Evolutionary conservation across 495 filamentous ascomycete genomes (phyloP), one percentile per base, ranked within the genome.

Genomic region (Hypoxylon fuscum): DNA sequence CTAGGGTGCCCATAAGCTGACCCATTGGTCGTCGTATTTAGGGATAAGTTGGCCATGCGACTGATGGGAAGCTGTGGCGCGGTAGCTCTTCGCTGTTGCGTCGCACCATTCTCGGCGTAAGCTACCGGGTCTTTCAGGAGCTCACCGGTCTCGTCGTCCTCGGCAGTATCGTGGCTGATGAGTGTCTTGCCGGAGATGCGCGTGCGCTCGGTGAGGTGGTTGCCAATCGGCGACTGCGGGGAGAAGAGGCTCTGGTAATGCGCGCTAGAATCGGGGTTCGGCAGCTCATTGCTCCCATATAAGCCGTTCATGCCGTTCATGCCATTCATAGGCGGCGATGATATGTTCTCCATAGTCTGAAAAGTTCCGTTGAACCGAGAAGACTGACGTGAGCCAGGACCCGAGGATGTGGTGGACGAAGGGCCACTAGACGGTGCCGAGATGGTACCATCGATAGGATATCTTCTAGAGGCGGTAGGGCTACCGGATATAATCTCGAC

Each of bases 81-180:
- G 10, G 91, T 93, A 6, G 88, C 81, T 25, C 91, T 85, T 21
- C 91, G 88, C 43, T 81, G 73, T 38, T 78, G 71, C 4, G 81
- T 73, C 25, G 88, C 79, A 8, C 89, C 91, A 66, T 88, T 93
- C 55, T 92, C 88, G 3, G 89, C 92, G 73, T 91, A 96, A 0
- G 88, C 90, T 29, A 95, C 84, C 1, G 92, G 88, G 69, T 96
- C 90, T 51, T 92, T 91, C 8, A 96, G 79, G 9, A 96, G 76
- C 68, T 93, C 88, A 5, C 89, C 88, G 0, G 91, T 93, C 68
- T 96, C 93, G 63, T 96, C 92, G 54, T 89, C 83, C 46, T 92
- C 91, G 7, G 85, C 81, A 10, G 82, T 74, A 68, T 96, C 91
- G 68, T 92, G 87, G 66, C 90, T 92, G 64, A 97, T 96, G 50